These are phyloP conservation scores for Cryphonectria carpinicola DNA, from an alignment of 2,329 filamentous ascomycete species.

Conservation along the genomic window DNA sequence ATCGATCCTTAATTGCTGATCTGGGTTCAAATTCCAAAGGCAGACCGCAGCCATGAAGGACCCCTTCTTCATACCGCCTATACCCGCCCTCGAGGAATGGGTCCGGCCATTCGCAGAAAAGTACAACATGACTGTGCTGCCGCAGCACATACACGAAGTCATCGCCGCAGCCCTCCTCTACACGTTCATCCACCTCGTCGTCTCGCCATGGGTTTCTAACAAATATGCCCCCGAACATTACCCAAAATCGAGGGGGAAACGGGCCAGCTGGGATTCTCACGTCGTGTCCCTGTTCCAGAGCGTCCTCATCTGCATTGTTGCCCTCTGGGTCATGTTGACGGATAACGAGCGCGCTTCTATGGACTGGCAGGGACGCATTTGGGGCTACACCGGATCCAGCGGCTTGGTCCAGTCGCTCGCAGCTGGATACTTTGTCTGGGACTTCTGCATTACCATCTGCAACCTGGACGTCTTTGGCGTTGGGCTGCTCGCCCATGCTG, in stretches of 20 bases:
- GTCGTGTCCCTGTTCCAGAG: conserved; percentile 84
- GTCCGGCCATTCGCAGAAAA: conserved; percentile 67
- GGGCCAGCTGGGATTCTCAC: conserved; percentile 84
- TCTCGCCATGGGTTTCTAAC: conserved; percentile 70
- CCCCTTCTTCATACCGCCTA: conserved; percentile 67
- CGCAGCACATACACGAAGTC: conserved; percentile 79
- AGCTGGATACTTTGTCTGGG: conserved; percentile 84
- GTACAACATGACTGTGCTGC: conserved; percentile 66
- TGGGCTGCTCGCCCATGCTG: conserved; percentile 78
- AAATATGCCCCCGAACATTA: conserved; percentile 68
- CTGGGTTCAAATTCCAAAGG: conserved; percentile 10
- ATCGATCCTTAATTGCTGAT: conserved; percentile 7
- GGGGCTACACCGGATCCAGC: conserved; percentile 74
- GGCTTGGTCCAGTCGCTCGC: conserved; percentile 79
- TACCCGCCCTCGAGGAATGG: conserved; percentile 59
- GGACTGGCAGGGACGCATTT: conserved; percentile 70
- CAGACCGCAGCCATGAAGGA: conserved; percentile 64
- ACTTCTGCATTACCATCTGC: conserved; percentile 69
- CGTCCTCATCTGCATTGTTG: conserved; percentile 69
- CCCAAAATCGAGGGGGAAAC: conserved; percentile 64
- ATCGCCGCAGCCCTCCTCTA: conserved; percentile 69
- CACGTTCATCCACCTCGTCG: conserved; percentile 65
- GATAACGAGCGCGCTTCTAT: conserved; percentile 71
- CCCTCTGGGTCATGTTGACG: conserved; percentile 71
- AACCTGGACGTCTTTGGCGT: conserved; percentile 74